Percentiles rank a stretch among this genome's conserved stretches.
These are phyloP conservation scores for Fomes fomentarius DNA, from an alignment of 1,284 basidiomycete genomes.

Conservation along the genomic window DNA sequence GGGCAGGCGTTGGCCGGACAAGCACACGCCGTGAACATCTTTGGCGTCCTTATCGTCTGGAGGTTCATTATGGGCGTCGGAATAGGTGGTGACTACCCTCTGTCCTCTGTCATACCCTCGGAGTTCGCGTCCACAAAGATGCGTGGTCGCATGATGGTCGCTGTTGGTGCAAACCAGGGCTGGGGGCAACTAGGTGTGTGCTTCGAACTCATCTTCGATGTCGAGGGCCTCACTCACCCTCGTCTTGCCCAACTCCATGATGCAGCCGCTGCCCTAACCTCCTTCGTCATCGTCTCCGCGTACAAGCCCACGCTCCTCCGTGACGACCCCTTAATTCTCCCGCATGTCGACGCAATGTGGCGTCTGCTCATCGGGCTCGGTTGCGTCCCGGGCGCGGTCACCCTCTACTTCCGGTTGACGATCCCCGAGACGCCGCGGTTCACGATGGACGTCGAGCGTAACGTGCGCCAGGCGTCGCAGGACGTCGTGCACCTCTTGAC, in stretches of 20 bases:
- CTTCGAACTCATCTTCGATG: slow-evolving; percentile 16
- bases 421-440: slow-evolving; percentile 84
- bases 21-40: slow-evolving; percentile 57
- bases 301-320: slow-evolving; percentile 56
- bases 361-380: slow-evolving; percentile 74
- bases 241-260: neutral
- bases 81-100: slow-evolving; percentile 60
- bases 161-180: slow-evolving; percentile 58
- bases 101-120: slow-evolving; percentile 52
- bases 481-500: slow-evolving; percentile 73
- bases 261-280: slow-evolving; percentile 54
- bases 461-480: slow-evolving; percentile 71
- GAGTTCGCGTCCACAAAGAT: slow-evolving; percentile 66
- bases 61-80: slow-evolving; percentile 51
- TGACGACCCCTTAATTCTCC: slow-evolving; percentile 39
- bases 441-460: slow-evolving; percentile 89
- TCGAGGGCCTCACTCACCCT: slow-evolving; percentile 51
- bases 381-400: slow-evolving; percentile 65
- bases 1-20: slow-evolving; percentile 52
- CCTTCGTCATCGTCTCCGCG: slow-evolving; percentile 56
- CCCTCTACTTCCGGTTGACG: slow-evolving; percentile 78
- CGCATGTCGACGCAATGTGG: slow-evolving; percentile 65
- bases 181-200: slow-evolving; percentile 54
- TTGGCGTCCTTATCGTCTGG: slow-evolving; percentile 64
- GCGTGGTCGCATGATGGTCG: slow-evolving; percentile 60